These are phyloP conservation scores for Malus hybrid DNA, from an alignment of 331 rosid species.

Conservation along the genomic window DNA sequence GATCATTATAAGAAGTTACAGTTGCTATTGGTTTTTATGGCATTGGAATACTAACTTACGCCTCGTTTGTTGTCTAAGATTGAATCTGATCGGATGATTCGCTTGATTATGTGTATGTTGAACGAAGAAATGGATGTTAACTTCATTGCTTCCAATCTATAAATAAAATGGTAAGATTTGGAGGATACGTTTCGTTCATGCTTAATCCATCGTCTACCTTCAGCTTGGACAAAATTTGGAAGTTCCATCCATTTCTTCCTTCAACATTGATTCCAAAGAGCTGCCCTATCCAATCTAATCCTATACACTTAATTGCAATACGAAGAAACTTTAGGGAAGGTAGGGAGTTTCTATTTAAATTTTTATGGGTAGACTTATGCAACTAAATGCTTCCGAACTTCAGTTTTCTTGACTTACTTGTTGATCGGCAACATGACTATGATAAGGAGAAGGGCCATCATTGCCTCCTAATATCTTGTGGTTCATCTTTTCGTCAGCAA, in stretches of 20 bases:
- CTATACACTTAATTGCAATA: not conserved
- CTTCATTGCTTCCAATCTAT: not conserved
- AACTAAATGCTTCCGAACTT: not conserved
- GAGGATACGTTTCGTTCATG: not conserved
- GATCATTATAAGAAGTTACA: too few relatives aligned
- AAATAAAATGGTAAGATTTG: not conserved
- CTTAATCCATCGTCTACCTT: not conserved
- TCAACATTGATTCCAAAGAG: not conserved
- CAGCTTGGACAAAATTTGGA: not conserved
- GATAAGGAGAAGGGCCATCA: conserved; percentile 18
- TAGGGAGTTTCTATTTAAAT: not conserved
- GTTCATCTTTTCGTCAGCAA: conserved; percentile 48
- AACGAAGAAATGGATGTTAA: not conserved
- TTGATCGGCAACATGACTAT: conserved; percentile 10
- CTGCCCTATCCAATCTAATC: not conserved
- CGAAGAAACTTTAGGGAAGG: not conserved
- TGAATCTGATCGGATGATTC: not conserved
- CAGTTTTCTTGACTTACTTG: conserved; percentile 26
- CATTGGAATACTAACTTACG: too few relatives aligned
- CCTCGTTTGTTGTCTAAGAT: not conserved
- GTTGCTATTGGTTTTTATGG: too few relatives aligned
- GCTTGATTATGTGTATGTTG: not conserved
- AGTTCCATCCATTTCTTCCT: not conserved
- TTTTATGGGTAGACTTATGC: not conserved
- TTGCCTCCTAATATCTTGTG: not conserved